Conservation (phyloP, 108 stramenopile species). For the Tribonema minus region DNA sequence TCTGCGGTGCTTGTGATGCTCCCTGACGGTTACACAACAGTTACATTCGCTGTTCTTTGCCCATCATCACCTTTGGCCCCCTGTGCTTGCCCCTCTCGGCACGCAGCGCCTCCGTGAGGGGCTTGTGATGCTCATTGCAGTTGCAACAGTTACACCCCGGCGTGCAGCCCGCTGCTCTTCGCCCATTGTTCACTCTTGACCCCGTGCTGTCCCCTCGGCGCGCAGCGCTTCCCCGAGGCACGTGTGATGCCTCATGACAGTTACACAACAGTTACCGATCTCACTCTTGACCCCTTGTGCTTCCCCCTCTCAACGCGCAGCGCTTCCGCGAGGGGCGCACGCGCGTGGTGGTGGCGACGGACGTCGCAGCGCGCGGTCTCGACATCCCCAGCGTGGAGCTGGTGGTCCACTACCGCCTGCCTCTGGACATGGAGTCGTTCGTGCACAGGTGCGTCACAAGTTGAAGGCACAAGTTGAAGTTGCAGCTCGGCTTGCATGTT, state of each 20-base stretch:
- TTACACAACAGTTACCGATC: neutral
- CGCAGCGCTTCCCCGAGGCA: neutral
- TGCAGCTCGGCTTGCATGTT: neutral
- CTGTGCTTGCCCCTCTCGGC: too few species aligned
- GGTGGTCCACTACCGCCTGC: slow-evolving; percentile 87
- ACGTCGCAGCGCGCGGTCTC: slow-evolving; percentile 97
- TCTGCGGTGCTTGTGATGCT: neutral
- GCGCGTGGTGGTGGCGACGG: slow-evolving; percentile 95
- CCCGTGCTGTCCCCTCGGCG: neutral
- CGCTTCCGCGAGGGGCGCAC: slow-evolving; percentile 40
- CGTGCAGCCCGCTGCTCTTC: neutral
- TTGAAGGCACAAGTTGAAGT: neutral
- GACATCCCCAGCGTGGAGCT: slow-evolving; percentile 90
- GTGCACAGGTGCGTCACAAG: neutral
- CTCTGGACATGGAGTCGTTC: slow-evolving; percentile 53
- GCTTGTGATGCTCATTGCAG: too few species aligned
- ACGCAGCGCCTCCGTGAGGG: slow-evolving; percentile 8
- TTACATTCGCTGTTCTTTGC: too few species aligned
- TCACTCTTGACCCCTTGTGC: too few species aligned
- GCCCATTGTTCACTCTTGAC: too few species aligned
- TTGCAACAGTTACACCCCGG: neutral
- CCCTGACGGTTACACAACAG: neutral
- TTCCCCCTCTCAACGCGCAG: too few species aligned
- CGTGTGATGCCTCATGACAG: neutral
- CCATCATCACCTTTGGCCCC: too few species aligned